Base-by-base conservation (phyloP, 2,329 filamentous ascomycete genomes). In the Fusarium secorum region DNA sequence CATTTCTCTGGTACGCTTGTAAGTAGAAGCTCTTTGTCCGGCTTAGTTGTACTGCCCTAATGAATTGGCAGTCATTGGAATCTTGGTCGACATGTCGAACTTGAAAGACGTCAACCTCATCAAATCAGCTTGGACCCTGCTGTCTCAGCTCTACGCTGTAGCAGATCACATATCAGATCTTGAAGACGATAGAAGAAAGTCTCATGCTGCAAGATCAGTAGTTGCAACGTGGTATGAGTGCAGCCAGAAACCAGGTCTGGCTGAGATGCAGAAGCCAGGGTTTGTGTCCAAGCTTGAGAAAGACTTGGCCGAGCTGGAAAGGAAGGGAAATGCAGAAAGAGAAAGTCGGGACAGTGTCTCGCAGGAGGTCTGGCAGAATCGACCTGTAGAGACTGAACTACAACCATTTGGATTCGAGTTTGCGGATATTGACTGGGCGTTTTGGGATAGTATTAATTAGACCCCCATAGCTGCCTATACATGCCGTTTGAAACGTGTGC, bases 391-490 rank as follows among this genome's bases (percentile, higher is more conserved):
- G 1, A 28, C 49, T 11, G 53, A 69, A 1, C 11, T 69, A 9
- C 65, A 69, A 4, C 66, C 66, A 3, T 69, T 69, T 44, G 65
- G 65, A 4, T 69, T 60, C 18, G 54, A 69, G 54, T 69, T 69
- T 41, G 39, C 65, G 14, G 66, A 69, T 30, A 51, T 69, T 5
- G 65, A 69, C 7, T 69, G 65, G 66, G 39, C 65, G 1, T 69
- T 69, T 20, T 69, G 66, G 65, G 66, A 69, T 17, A 69, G 60
- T 4, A 56, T 69, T 9, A 33, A 36, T 32, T 69, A 60, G 42
- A 17, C 14, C 9, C 5, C 7, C 4, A 4, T 11, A 3, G 6
- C 14, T n/a, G 8, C 4, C 1, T 42, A 0, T 18, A 4, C 5
- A 11, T 18, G 4, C 22, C 11, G 4, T 4, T 24, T 24, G 11